These are phyloP conservation scores for Cucurbita ficifolia DNA, from an alignment of 306 rosid genomes.

Conservation along the genomic window DNA sequence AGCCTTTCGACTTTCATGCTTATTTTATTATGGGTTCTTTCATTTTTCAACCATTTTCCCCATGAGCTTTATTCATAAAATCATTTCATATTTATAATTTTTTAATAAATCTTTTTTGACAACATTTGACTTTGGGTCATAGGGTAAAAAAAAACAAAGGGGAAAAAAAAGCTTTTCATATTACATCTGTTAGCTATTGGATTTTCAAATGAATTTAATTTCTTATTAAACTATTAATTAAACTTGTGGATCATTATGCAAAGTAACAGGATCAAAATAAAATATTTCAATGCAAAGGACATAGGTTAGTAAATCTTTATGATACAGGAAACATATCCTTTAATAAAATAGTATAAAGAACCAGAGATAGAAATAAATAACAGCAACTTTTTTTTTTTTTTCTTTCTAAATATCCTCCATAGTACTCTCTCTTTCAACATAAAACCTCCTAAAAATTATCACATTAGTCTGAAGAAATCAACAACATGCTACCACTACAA, in stretches of 20 bases:
- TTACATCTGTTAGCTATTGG: background rate
- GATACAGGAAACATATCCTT: background rate
- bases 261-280: background rate
- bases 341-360: background rate
- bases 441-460: background rate
- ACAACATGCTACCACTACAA: background rate
- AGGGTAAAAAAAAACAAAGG: background rate
- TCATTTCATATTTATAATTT: background rate
- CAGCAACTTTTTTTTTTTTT: background rate
- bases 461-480: background rate
- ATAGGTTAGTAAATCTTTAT: too few species aligned
- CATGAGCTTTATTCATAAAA: background rate
- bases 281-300: too few species aligned
- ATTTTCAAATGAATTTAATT: background rate
- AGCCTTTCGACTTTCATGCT: background rate
- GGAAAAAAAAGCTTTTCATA: too few species aligned
- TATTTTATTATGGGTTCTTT: background rate
- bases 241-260: background rate
- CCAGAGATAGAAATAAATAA: background rate
- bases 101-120: background rate
- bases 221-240: background rate
- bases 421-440: too few species aligned
- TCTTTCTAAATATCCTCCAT: background rate
- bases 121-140: background rate
- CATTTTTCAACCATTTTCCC: background rate